These are phyloP conservation scores for Mycena haematopus DNA, from an alignment of 768 basidiomycete genomes.

Conservation along the genomic window DNA sequence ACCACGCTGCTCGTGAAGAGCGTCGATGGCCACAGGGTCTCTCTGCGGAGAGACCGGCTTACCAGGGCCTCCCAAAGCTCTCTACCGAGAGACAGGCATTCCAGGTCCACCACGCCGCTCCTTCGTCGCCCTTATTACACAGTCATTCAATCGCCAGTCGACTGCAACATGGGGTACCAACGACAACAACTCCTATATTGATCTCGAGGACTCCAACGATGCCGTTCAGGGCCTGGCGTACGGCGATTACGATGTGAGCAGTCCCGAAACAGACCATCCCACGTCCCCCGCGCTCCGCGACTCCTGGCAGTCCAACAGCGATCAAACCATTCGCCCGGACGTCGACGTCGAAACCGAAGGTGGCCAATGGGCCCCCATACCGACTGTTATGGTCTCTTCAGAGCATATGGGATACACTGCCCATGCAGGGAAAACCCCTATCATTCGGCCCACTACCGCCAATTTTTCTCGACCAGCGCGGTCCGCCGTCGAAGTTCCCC, in stretches of 20 bases:
- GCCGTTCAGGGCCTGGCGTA: constrained; percentile 37
- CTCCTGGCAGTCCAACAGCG: constrained; percentile 46
- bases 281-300: constrained; percentile 42
- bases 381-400: constrained; percentile 61
- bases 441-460: constrained; percentile 49
- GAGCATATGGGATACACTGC: constrained; percentile 31
- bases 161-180: constrained; percentile 42
- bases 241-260: constrained; percentile 47
- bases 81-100: constrained; percentile 22
- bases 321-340: constrained; percentile 21
- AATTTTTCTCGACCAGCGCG: constrained; percentile 74
- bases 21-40: constrained; percentile 32
- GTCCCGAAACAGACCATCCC: constrained; percentile 46
- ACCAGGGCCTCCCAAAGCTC: constrained; percentile 30
- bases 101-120: constrained; percentile 28
- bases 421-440: constrained; percentile 47
- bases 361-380: constrained; percentile 41
- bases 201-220: constrained; percentile 29
- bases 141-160: constrained; percentile 52
- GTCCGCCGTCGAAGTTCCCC: constrained; percentile 46
- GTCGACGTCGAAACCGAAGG: constrained; percentile 10
- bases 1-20: constrained; percentile 20
- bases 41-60: not conserved
- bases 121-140: constrained; percentile 53
- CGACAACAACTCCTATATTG: constrained; percentile 45